Base-by-base conservation (phyloP, 2,329 filamentous ascomycete species). In the Ophiocordyceps sinensis region DNA sequence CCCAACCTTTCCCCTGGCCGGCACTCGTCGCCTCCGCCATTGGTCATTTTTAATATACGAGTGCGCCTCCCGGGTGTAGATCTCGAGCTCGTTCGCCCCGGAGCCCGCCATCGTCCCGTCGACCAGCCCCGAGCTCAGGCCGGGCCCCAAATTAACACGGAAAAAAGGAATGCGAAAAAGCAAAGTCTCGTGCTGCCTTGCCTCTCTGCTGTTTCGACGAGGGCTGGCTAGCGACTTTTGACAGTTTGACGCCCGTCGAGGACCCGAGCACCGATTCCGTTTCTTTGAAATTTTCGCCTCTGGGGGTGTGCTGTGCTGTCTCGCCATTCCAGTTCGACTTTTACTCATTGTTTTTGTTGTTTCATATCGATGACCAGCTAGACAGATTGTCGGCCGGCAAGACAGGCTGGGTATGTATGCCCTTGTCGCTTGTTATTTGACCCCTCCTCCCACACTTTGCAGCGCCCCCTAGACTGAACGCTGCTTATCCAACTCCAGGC, bases 71-170 rank as follows among this genome's bases (percentile, higher is more conserved):
- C 19, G 19, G 3, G 19, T 19, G 3, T 4, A 19, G 19, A n/a
- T n/a, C 19, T 19, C 19, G 19, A 19, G 19, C 19, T 19, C 19
- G 3, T 19, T 19, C 19, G 19, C 19, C 19, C 28, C 28, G 3
- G 15, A 30, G 11, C 12, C 36, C 28, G 15, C 12, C 10, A 34
- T 34, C 15, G 23, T 32, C 40, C 7, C 28, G 35, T 26, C 40
- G 12, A 28, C 31, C 42, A 37, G 28, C 17, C 17, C 19, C 14
- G 34, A 43, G 35, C 39, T 38, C 39, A 37, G 41, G 28, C 35
- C 40, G 38, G 40, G 41, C 42, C 41, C 41, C 26, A 41, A 44
- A 41, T 43, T 35, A 35, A 15, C 32, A 28, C 6, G 36, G 21
- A 28, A 17, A 37, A 37, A 37, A 26, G 36, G 6, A 35, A 17